phyloP scores from a whole-genome alignment of 1,284 basidiomycete genomes.

The Cryptococcus jaspeensis region DNA sequence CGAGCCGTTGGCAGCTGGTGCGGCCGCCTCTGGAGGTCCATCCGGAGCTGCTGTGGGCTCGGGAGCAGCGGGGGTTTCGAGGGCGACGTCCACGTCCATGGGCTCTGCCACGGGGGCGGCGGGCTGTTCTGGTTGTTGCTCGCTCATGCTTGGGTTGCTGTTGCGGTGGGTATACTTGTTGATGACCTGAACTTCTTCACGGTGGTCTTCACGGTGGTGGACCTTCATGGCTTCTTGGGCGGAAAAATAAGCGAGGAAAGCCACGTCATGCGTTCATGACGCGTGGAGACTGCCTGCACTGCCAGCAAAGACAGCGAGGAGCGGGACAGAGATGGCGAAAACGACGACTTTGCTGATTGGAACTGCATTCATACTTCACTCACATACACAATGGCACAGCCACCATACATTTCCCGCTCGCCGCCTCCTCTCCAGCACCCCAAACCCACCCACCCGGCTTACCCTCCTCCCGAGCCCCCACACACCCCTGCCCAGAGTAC shows the following conservation, averaged over 20 bases:
- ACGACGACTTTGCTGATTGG: too few species aligned
- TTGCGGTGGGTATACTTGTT: background rate
- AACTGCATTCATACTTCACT: background rate
- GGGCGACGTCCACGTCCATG: background rate
- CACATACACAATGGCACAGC: constrained; percentile 29
- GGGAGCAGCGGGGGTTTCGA: background rate
- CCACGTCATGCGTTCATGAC: background rate
- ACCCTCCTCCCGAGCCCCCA: constrained; percentile 79
- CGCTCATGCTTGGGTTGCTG: background rate
- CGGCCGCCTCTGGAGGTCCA: background rate
- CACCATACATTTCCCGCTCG: constrained; percentile 56
- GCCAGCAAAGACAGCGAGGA: background rate
- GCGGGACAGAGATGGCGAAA: too few species aligned
- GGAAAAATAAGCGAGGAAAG: background rate
- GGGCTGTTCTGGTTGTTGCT: too few species aligned
- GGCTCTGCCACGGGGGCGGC: too few species aligned
- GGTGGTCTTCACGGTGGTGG: too few species aligned
- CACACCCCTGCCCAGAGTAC: constrained; percentile 60
- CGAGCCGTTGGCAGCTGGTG: background rate
- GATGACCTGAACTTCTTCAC: background rate
- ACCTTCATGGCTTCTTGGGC: background rate
- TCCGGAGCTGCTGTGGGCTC: background rate
- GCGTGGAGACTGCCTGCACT: background rate
- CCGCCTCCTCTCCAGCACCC: constrained; percentile 83
- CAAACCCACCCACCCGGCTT: constrained; percentile 83